A percentile compares a stretch with the other conserved stretches of the same genome.
phyloP scores from a whole-genome alignment of 345 rosid genomes.

The Eucalyptus globulus region DNA sequence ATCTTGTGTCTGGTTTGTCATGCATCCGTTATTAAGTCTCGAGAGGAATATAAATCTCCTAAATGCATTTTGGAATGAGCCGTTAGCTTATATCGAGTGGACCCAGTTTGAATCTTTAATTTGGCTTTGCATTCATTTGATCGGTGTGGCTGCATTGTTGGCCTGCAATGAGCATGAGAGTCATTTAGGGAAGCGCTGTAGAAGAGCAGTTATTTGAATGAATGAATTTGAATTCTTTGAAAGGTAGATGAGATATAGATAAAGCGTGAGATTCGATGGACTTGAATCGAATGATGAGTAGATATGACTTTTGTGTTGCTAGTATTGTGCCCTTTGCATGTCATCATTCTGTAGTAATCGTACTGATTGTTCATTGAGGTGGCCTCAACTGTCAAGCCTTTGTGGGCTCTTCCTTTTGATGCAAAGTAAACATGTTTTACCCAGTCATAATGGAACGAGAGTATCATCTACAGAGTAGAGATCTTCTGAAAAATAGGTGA shows the following conservation, averaged over 20 bases:
- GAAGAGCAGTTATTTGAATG: neutral
- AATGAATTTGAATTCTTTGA: neutral
- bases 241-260: neutral
- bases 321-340: neutral
- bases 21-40: neutral
- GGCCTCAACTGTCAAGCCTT: neutral
- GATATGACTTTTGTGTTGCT: neutral
- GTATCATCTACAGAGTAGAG: neutral
- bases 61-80: neutral
- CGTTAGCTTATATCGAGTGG: neutral
- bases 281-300: neutral
- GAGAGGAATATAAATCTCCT: neutral
- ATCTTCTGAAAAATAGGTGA: neutral
- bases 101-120: neutral
- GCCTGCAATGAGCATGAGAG: neutral
- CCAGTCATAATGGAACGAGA: neutral
- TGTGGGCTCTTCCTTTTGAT: neutral
- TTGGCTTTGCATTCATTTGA: neutral
- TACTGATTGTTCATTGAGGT: neutral
- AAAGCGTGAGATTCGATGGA: neutral
- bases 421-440: neutral
- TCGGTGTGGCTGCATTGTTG: neutral
- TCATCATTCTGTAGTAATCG: neutral
- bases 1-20: neutral
- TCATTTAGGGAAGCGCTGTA: neutral